Evolutionary conservation across 1,284 basidiomycete genomes (phyloP).

Genomic region (Cronartium quercuum): DNA sequence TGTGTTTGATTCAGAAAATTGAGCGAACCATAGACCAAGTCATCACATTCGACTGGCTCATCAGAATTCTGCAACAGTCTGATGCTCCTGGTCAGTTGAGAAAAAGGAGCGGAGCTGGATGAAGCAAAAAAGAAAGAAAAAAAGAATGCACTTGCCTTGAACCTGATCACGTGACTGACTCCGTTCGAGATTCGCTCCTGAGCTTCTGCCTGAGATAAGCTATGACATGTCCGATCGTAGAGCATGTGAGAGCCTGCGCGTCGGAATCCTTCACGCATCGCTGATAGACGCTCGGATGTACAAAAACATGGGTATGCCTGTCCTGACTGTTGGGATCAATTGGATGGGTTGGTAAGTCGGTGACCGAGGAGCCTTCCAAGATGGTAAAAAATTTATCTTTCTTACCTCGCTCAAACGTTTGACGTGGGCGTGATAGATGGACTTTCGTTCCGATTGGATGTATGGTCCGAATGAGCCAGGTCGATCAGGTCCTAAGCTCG

Average conservation of each 20-base stretch:
- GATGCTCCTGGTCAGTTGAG: slow-evolving; percentile 52
- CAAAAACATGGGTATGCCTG: slow-evolving; percentile 96
- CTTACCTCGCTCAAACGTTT: slow-evolving; percentile 67
- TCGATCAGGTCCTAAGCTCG: slow-evolving; percentile 21
- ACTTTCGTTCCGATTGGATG: slow-evolving; percentile 72
- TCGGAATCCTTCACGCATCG: slow-evolving; percentile 63
- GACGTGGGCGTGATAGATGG: slow-evolving; percentile 71
- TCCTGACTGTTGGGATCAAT: slow-evolving; percentile 57
- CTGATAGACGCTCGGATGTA: slow-evolving; percentile 61
- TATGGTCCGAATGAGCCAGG: slow-evolving; percentile 44
- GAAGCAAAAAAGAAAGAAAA: slow-evolving; percentile 39
- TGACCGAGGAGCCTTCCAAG: not conserved
- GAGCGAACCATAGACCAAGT: slow-evolving; percentile 59
- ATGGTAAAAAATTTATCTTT: not conserved
- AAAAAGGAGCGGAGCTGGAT: slow-evolving; percentile 42
- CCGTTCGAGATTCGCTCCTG: slow-evolving; percentile 65
- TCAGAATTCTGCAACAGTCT: slow-evolving; percentile 58
- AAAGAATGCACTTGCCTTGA: slow-evolving; percentile 61
- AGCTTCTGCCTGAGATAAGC: slow-evolving; percentile 77
- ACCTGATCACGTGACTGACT: slow-evolving; percentile 71
- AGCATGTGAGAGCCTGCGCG: slow-evolving; percentile 65
- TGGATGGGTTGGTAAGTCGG: not conserved
- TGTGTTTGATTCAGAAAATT: slow-evolving; percentile 55
- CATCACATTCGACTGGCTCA: not conserved
- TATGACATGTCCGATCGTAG: slow-evolving; percentile 78